Evolutionary conservation across 345 rosid species (phyloP).

Genomic region (Kernera saxatilis): DNA sequence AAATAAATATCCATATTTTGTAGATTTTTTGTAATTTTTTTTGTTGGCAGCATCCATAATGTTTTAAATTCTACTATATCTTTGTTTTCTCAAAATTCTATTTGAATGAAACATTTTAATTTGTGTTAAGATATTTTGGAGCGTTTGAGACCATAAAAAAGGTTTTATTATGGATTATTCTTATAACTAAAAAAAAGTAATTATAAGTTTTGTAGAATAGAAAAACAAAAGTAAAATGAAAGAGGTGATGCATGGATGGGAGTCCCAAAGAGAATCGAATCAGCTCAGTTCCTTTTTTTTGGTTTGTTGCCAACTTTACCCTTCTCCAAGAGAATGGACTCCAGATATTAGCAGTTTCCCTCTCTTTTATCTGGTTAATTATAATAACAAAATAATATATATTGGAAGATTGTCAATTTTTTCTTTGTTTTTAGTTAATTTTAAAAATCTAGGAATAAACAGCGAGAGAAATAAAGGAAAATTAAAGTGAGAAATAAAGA

Average conservation of each 20-base stretch:
- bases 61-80: neutral
- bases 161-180: neutral
- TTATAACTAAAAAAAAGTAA: neutral
- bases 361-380: conserved; percentile 1
- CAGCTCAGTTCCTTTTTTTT: conserved; percentile 29
- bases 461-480: conserved; percentile 21
- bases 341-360: conserved; percentile 28
- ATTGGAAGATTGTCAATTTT: neutral
- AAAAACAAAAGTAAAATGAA: conserved; percentile 7
- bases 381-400: neutral
- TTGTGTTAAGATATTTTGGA: neutral
- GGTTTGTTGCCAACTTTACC: conserved; percentile 23
- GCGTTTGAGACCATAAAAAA: neutral
- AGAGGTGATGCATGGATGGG: conserved; percentile 39
- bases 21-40: no score
- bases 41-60: no score
- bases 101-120: neutral
- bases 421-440: neutral
- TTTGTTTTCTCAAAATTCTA: neutral
- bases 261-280: conserved; percentile 39
- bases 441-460: conserved; percentile 2
- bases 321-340: conserved; percentile 41
- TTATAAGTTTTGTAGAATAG: neutral
- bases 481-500: conserved; percentile 34
- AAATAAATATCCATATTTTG: no score